Conservation (phyloP, 495 filamentous ascomycete species). For the Penicillium angulare region DNA sequence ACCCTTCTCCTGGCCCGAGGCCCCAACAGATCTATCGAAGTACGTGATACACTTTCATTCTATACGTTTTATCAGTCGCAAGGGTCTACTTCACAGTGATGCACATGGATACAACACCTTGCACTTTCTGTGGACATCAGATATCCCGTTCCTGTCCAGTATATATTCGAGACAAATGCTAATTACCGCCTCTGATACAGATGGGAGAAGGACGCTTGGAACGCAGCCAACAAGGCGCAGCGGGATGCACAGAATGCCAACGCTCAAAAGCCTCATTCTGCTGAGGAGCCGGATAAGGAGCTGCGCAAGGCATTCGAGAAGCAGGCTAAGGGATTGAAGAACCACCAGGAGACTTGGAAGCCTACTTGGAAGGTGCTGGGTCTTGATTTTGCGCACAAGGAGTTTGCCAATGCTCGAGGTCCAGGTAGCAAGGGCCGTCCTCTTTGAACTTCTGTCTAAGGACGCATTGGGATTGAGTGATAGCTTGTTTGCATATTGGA, state of each 20-base stretch:
- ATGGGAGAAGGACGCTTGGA: slow-evolving; percentile 49
- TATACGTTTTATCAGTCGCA: slow-evolving; percentile 25
- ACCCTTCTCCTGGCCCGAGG: slow-evolving; percentile 82
- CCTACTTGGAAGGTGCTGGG: slow-evolving; percentile 50
- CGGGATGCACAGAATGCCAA: slow-evolving; percentile 22
- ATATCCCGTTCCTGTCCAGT: background rate
- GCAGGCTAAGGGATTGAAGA: slow-evolving; percentile 59
- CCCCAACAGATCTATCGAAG: slow-evolving; percentile 53
- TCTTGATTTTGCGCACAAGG: slow-evolving; percentile 22
- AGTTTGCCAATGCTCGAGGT: background rate
- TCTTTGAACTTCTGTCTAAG: slow-evolving; percentile 2
- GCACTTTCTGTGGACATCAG: background rate
- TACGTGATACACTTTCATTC: no score
- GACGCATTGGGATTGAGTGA: background rate
- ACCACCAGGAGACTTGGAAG: slow-evolving; percentile 37
- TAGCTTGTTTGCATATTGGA: background rate
- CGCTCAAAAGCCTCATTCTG: slow-evolving; percentile 21
- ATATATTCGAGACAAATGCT: slow-evolving; percentile 3
- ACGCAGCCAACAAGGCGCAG: slow-evolving; percentile 34
- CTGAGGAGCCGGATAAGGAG: slow-evolving; percentile 29
- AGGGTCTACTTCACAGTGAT: background rate
- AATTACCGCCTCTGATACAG: slow-evolving; percentile 26
- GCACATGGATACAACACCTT: background rate
- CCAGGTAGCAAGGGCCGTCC: background rate
- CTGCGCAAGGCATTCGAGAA: slow-evolving; percentile 36